Evolutionary conservation across 306 rosid species (phyloP), one percentile per base, ranked within the genome.

Genomic region (Gynostemma pentaphyllum): DNA sequence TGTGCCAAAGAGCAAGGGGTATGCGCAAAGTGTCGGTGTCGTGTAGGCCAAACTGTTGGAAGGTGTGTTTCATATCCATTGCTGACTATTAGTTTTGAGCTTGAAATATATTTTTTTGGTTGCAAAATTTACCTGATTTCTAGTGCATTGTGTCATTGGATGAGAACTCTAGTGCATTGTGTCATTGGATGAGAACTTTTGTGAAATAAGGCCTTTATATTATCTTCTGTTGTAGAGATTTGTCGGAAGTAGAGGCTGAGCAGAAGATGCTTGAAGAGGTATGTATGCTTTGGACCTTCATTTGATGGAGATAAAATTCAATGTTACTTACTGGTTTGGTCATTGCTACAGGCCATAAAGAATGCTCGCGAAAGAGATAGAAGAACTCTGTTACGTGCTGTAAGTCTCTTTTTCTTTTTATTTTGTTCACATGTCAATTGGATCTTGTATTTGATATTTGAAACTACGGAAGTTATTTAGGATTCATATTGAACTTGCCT

Each of bases 1-100:
- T 92, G 98, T 71, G 96, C 98, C 42, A 88, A 92, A 81, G 90
- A 86, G 83, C 98, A 92, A 64, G 49, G 87, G 12, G 80, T 86
- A 10, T 92, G 98, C 2, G 95, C 98, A 2, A 92, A 88, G 78
- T 86, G 98, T 51, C 77, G 98, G 70, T 74, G 76, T 64, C 76
- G 61, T 26, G 86, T 80, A 27, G 74, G 48, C 27, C 77, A 67
- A 6, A 84, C 83, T 42, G 88, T 88, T 68, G 98, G 96, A 81
- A 88, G 94, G 96, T 83, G 51, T 59, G 68, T 69, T 65, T 70
- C n/a, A 49, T 54, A 50, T 52, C 51, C 40, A 40, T 46, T 70
- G 18, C 32, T 68, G 50, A 29, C 55, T 61, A 37, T 79, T 62
- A n/a, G 16, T 37, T 50, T 26, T 50, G 9, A 15, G 60, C 12